A percentile compares a stretch with the other conserved stretches of the same genome.
Conservation (phyloP, 768 basidiomycete genomes). For the Suillus paluster region DNA sequence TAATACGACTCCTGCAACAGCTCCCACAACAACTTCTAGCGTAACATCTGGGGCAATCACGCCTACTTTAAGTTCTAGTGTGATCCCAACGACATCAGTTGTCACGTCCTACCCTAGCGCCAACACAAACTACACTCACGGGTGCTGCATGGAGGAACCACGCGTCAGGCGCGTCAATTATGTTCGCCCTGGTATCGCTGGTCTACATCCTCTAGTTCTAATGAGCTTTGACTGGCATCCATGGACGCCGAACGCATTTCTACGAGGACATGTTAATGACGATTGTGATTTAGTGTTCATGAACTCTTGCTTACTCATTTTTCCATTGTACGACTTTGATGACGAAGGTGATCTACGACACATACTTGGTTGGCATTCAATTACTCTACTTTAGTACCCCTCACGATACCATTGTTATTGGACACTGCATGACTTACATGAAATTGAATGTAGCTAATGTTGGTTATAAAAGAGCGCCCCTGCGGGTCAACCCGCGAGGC, state of each 20-base stretch:
- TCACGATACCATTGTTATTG: conserved; percentile 1
- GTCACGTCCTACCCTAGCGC: conserved; percentile 14
- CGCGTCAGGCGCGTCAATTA: conserved; percentile 19
- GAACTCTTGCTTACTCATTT: conserved; percentile 13
- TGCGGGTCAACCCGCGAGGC: background rate
- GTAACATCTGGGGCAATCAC: background rate
- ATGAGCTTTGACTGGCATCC: conserved; percentile 12
- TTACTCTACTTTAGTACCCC: background rate
- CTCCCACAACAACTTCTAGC: conserved; percentile 4
- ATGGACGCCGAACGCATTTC: conserved; percentile 14
- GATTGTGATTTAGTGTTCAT: conserved; percentile 20
- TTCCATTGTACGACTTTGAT: conserved; percentile 14
- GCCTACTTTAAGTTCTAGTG: background rate
- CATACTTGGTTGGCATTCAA: conserved; percentile 7
- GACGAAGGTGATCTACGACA: conserved; percentile 11
- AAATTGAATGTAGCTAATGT: background rate
- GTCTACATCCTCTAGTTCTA: conserved; percentile 25
- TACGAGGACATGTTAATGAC: background rate
- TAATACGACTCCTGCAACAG: background rate
- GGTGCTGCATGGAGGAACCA: conserved; percentile 30
- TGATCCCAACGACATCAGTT: conserved; percentile 10
- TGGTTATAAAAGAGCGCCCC: background rate
- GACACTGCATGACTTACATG: conserved; percentile 3
- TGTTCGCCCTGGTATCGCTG: conserved; percentile 20
- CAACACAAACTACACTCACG: conserved; percentile 19